Percentiles rank a stretch among this genome's conserved stretches.
Conservation (phyloP, 208 protist genomes). For the Porcisia deanei region DNA sequence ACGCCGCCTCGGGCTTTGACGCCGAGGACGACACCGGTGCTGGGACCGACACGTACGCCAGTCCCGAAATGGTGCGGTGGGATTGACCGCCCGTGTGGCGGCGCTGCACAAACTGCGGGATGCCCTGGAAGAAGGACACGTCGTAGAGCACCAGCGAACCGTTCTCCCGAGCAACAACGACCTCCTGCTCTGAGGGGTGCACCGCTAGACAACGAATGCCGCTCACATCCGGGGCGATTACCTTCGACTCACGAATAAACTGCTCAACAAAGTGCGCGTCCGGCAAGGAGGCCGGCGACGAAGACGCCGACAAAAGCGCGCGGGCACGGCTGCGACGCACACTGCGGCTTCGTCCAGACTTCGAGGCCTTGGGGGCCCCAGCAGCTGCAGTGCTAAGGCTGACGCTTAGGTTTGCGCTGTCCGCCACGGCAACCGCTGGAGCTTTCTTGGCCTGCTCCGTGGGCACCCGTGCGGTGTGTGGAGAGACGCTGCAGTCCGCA, state of each 20-base stretch:
- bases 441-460: neutral
- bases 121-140: constrained; percentile 73
- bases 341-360: constrained; percentile 10
- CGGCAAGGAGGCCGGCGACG: neutral
- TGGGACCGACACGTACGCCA: constrained; percentile 48
- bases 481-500: neutral
- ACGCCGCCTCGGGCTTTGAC: neutral
- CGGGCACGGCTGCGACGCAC: constrained; percentile 12
- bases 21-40: constrained; percentile 7
- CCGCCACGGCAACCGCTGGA: neutral
- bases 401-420: neutral
- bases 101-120: constrained; percentile 75
- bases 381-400: neutral
- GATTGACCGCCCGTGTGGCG: constrained; percentile 75
- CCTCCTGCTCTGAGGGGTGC: constrained; percentile 37
- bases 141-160: constrained; percentile 72
- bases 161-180: constrained; percentile 84
- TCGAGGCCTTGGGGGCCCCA: neutral
- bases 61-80: constrained; percentile 68
- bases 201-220: constrained; percentile 79
- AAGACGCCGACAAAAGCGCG: neutral
- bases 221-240: constrained; percentile 84
- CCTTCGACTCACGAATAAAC: constrained; percentile 57
- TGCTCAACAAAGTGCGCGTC: constrained; percentile 23
- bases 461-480: neutral